A percentile compares a stretch with the other conserved stretches of the same genome.
Evolutionary conservation across 441 rosid species (phyloP).

Genomic region (Hura crepitans): DNA sequence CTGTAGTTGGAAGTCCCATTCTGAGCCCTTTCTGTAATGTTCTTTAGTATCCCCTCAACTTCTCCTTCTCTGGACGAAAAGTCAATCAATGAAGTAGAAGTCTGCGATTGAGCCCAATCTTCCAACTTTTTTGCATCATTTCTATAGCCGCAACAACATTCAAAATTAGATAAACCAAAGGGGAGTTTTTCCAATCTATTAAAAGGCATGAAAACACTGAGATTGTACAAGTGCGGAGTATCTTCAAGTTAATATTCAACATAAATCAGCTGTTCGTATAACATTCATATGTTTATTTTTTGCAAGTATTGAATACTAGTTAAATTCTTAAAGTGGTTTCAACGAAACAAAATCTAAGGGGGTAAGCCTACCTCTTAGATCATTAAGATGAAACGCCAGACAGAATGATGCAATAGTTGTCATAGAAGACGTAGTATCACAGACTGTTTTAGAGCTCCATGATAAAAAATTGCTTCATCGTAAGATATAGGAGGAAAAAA

Average conservation of each 20-base stretch:
- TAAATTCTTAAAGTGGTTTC: too few relatives aligned
- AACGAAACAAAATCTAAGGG: too few relatives aligned
- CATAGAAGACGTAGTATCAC: too few relatives aligned
- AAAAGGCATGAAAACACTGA: not conserved
- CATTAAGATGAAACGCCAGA: too few relatives aligned
- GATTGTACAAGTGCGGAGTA: not conserved
- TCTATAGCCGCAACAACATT: conserved; percentile 33
- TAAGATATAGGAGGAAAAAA: too few relatives aligned
- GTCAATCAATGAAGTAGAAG: conserved; percentile 59
- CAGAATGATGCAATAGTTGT: not conserved
- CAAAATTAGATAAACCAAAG: conserved; percentile 6
- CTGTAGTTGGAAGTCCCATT: conserved; percentile 80
- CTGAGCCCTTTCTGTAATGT: conserved; percentile 73
- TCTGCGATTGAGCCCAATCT: conserved; percentile 85
- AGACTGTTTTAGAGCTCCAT: too few relatives aligned
- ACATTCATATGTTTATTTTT: too few relatives aligned
- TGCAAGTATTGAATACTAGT: too few relatives aligned
- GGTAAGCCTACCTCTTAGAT: not conserved
- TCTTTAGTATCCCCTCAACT: conserved; percentile 67
- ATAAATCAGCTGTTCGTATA: too few relatives aligned
- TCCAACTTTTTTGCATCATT: conserved; percentile 77
- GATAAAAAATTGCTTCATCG: not conserved
- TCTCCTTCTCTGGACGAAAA: conserved; percentile 78
- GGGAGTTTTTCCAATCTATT: not conserved
- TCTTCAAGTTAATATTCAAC: not conserved